phyloP scores from a whole-genome alignment of 768 basidiomycete species.

The Kwoniella mangroviensis region DNA sequence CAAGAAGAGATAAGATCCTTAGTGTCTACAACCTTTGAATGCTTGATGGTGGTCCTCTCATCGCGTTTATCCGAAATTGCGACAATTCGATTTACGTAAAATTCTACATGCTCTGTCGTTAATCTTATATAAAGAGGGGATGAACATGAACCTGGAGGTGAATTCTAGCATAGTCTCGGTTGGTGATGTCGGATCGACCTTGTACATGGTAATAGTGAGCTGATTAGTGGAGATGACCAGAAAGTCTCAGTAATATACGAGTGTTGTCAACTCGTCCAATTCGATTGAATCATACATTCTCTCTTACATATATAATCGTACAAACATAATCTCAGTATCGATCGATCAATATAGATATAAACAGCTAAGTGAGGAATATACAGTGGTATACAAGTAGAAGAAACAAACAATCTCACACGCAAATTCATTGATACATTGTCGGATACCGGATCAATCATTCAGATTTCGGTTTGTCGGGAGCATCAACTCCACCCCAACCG shows the following conservation, averaged over 20 bases:
- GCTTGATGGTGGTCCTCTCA: not conserved
- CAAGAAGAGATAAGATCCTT: no score
- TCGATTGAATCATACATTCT: not conserved
- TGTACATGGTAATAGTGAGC: no score
- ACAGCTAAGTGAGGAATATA: not conserved
- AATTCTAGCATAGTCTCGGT: no score
- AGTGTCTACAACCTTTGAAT: not conserved
- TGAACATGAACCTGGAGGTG: no score
- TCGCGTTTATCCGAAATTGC: not conserved
- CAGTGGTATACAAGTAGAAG: not conserved
- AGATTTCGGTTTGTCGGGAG: slow-evolving; percentile 19
- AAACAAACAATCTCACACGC: not conserved
- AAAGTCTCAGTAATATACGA: no score
- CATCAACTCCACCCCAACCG: slow-evolving; percentile 34
- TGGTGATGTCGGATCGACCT: not conserved
- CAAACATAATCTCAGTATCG: not conserved
- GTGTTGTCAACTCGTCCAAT: no score
- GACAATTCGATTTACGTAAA: no score
- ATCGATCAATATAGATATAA: not conserved
- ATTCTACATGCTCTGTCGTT: no score
- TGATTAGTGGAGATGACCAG: no score
- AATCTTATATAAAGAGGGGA: no score
- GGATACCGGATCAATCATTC: slow-evolving; percentile 9
- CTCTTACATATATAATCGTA: not conserved
- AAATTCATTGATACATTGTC: not conserved